Evolutionary conservation across 345 rosid genomes (phyloP).

Genomic region (Toxicodendron radicans): DNA sequence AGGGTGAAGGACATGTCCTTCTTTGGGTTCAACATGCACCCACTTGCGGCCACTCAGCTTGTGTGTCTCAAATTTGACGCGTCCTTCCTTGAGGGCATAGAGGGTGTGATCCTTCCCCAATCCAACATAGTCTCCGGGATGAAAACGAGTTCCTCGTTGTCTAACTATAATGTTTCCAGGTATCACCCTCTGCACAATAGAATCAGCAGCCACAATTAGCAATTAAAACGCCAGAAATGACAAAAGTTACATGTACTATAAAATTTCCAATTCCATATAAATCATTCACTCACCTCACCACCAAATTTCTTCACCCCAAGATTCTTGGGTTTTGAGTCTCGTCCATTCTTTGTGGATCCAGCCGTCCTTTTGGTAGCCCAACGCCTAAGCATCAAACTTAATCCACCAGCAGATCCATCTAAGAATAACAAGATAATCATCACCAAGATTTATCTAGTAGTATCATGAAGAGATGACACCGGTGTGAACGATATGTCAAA

Average conservation of each 20-base stretch:
- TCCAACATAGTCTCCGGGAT: slow-evolving; percentile 84
- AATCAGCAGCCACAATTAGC: slow-evolving; percentile 10
- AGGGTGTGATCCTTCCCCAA: slow-evolving; percentile 77
- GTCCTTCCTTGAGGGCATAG: slow-evolving; percentile 69
- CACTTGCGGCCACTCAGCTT: slow-evolving; percentile 72
- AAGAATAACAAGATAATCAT: slow-evolving; percentile 4
- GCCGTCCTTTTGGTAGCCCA: slow-evolving; percentile 90
- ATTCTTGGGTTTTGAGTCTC: slow-evolving; percentile 81
- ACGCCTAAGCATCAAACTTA: slow-evolving; percentile 66
- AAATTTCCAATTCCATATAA: neutral
- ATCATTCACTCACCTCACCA: slow-evolving; percentile 58
- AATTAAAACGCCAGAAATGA: neutral
- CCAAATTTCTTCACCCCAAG: slow-evolving; percentile 98
- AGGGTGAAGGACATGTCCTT: slow-evolving; percentile 79
- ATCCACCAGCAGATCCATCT: slow-evolving; percentile 62
- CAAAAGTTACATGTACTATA: neutral
- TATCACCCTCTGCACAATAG: slow-evolving; percentile 57
- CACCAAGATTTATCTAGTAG: neutral
- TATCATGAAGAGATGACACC: neutral
- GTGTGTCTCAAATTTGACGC: slow-evolving; percentile 68
- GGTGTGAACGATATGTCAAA: neutral
- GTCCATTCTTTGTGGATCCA: slow-evolving; percentile 87
- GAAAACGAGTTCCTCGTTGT: slow-evolving; percentile 81
- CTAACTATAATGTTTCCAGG: slow-evolving; percentile 87
- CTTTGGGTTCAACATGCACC: slow-evolving; percentile 74